Base-by-base conservation (phyloP, 2,329 filamentous ascomycete species). In the Pseudogymnoascus verrucosus region DNA sequence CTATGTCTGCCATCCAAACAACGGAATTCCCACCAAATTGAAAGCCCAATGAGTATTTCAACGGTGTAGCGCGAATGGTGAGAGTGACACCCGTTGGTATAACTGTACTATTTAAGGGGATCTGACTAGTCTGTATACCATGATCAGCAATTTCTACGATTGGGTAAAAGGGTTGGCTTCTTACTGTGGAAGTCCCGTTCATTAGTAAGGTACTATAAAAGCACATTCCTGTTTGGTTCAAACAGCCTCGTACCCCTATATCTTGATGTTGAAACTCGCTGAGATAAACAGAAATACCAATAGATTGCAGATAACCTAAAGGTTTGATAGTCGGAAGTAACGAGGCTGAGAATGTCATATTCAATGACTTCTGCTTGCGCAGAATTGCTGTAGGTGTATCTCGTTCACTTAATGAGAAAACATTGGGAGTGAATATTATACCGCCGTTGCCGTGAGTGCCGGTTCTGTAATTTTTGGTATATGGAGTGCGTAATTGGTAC, bases 181-280 rank as follows among this genome's bases (percentile, higher is more conserved):
- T 51, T 67, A 67, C 65, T 28, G 31, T 40, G 4, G 59, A 34
- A 5, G 66, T 68, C 5, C 34, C 28, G 44, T 69, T 69, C 39
- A 34, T 44, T 19, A 54, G 26, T 1, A 69, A 14, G 10, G 62
- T 62, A 21, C 42, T 66, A 34, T 64, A 68, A n/a, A 69, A 12
- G 28, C 67, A 68, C 14, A 67, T 28, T n/a, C 59, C 63, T 14
- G 62, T 65, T 26, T 6, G 14, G 36, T 62, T 67, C 3, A 61
- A 31, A 39, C 67, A 68, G 5, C 63, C 63, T 37, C 62, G 60
- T 11, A 68, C 51, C 11, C 67, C 65, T 21, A 68, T 65, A 61
- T 68, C 67, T 26, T 69, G 65, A 63, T 66, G 67, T 60, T 66
- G 64, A 14, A 69, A 65, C 26, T 69, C 67, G 19, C 61, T 65